These are phyloP conservation scores for Ormosia emarginata DNA, from an alignment of 306 rosid species.

Conservation along the genomic window DNA sequence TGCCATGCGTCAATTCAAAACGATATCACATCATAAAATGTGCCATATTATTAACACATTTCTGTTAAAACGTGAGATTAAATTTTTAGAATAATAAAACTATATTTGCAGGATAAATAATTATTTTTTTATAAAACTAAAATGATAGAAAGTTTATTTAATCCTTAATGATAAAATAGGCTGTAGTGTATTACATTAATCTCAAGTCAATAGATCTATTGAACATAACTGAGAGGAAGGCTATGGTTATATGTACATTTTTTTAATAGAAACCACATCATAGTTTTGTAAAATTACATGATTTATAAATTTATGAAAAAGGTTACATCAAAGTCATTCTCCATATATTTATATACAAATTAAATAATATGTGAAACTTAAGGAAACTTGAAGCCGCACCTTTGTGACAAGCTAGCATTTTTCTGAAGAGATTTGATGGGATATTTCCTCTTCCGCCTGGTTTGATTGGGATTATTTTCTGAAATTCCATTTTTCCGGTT, in stretches of 20 bases:
- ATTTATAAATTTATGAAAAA: not conserved
- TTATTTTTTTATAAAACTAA: no score
- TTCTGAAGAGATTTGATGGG: not conserved
- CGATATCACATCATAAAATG: no score
- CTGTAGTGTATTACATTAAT: not conserved
- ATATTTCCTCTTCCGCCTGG: not conserved
- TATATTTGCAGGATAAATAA: no score
- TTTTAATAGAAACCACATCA: not conserved
- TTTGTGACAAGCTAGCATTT: not conserved
- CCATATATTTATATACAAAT: not conserved
- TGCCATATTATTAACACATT: no score
- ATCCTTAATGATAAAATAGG: no score
- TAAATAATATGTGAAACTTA: not conserved
- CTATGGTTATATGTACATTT: not conserved
- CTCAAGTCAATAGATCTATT: not conserved
- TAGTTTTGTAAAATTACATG: not conserved
- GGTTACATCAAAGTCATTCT: not conserved
- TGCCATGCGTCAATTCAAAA: no score
- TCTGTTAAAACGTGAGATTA: no score
- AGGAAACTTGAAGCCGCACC: conserved; percentile 4
- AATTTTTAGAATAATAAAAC: no score
- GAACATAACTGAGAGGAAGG: not conserved
- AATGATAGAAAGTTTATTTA: no score
- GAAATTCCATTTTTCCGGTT: not conserved
- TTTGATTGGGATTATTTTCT: not conserved